Conservation (phyloP, 2,329 filamentous ascomycete genomes). For the Aureobasidium zeae region DNA sequence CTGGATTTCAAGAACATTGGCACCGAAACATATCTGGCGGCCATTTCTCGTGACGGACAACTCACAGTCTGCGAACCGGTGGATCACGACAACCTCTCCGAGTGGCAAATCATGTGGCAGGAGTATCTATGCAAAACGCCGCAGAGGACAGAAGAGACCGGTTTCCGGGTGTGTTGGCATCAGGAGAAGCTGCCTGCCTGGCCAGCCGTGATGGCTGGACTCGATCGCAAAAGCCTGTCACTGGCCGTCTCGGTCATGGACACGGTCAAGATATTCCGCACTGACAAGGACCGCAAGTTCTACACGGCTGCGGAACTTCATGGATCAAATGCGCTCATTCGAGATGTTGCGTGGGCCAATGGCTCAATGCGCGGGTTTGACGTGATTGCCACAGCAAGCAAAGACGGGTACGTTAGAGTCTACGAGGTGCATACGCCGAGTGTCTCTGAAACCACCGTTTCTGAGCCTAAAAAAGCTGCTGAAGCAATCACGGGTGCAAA, state of each 20-base stretch:
- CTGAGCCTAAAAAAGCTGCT: neutral
- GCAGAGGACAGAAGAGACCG: constrained; percentile 71
- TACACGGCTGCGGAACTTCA: constrained; percentile 72
- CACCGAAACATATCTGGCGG: constrained; percentile 73
- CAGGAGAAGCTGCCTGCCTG: constrained; percentile 76
- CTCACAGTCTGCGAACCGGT: constrained; percentile 77
- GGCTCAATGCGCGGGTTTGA: constrained; percentile 87
- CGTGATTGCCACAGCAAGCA: constrained; percentile 81
- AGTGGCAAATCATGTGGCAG: constrained; percentile 67
- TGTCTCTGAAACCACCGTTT: constrained; percentile 39
- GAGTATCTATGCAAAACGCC: constrained; percentile 64
- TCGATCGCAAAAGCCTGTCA: constrained; percentile 67
- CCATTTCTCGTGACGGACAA: constrained; percentile 73
- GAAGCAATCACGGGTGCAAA: constrained; percentile 3
- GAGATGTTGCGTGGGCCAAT: constrained; percentile 86
- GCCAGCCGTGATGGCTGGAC: constrained; percentile 67
- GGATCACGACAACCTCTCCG: constrained; percentile 68
- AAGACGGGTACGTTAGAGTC: constrained; percentile 83
- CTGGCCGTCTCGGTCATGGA: constrained; percentile 83
- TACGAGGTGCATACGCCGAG: constrained; percentile 62
- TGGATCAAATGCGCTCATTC: constrained; percentile 65
- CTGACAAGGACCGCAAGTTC: constrained; percentile 64
- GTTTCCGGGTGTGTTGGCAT: constrained; percentile 80
- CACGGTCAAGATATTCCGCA: constrained; percentile 72
- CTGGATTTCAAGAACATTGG: constrained; percentile 81